Percentiles rank a stretch among this genome's conserved stretches.
phyloP scores from a whole-genome alignment of 23 red algal genomes.

The Chondrus crispus region DNA sequence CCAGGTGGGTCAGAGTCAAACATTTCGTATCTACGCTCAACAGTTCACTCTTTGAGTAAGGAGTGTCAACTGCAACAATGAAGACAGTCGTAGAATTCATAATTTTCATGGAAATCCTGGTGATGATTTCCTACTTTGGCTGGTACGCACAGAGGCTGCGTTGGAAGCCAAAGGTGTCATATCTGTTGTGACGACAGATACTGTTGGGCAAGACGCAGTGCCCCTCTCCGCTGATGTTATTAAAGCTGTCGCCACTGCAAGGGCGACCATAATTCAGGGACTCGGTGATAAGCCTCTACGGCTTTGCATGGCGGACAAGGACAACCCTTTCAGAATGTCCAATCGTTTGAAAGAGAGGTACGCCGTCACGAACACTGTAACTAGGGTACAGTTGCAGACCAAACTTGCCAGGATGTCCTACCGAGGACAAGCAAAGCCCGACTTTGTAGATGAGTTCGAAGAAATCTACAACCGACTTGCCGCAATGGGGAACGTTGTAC shows the following conservation, averaged over 20 bases:
- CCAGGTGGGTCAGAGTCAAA: no score
- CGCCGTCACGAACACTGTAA: not conserved
- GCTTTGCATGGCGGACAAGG: not conserved
- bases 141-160: not conserved
- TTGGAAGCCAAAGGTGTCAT: not conserved
- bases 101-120: not conserved
- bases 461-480: not conserved
- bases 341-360: not conserved
- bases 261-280: not conserved
- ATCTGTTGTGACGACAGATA: not conserved
- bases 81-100: no score
- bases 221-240: not conserved
- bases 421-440: not conserved
- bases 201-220: not conserved
- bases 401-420: not conserved
- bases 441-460: not conserved
- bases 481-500: not conserved
- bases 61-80: no score
- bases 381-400: not conserved
- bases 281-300: not conserved
- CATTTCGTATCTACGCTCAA: no score
- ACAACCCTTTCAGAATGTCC: not conserved
- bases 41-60: no score
- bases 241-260: not conserved
- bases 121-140: not conserved